Percentiles rank a stretch among this genome's conserved stretches.
Conservation (phyloP, 148 eudicot species). For the Rheum nobile region DNA sequence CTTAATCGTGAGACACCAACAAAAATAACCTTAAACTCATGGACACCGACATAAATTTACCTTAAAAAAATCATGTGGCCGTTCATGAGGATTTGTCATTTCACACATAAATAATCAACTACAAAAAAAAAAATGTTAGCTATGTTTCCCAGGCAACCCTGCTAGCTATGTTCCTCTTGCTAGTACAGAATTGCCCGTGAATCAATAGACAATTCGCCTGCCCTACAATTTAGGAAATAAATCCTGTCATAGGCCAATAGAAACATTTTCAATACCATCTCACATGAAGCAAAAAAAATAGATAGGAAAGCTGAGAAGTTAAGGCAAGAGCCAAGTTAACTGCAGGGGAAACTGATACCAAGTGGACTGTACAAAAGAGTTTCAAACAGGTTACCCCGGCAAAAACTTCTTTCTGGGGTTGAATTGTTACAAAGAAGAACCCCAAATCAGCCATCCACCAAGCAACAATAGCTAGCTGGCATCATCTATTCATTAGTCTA, state of each 20-base stretch:
- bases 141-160: too few species aligned
- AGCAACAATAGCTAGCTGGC: not conserved
- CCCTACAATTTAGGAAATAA: not conserved
- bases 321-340: not conserved
- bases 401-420: not conserved
- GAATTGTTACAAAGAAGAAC: not conserved
- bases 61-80: too few species aligned
- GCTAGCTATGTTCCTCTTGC: too few species aligned
- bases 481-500: slow-evolving; percentile 3
- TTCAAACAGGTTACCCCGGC: not conserved
- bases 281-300: not conserved
- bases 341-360: not conserved
- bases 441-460: not conserved
- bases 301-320: not conserved
- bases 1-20: too few species aligned
- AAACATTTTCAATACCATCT: not conserved
- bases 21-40: too few species aligned
- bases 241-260: not conserved
- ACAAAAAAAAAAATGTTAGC: too few species aligned
- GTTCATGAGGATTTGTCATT: too few species aligned
- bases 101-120: too few species aligned
- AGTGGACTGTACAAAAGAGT: slow-evolving; percentile 1
- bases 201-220: not conserved
- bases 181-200: not conserved
- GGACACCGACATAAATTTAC: too few species aligned